Evolutionary conservation across 2,329 filamentous ascomycete genomes (phyloP).

Genomic region (Penicillium sp.): DNA sequence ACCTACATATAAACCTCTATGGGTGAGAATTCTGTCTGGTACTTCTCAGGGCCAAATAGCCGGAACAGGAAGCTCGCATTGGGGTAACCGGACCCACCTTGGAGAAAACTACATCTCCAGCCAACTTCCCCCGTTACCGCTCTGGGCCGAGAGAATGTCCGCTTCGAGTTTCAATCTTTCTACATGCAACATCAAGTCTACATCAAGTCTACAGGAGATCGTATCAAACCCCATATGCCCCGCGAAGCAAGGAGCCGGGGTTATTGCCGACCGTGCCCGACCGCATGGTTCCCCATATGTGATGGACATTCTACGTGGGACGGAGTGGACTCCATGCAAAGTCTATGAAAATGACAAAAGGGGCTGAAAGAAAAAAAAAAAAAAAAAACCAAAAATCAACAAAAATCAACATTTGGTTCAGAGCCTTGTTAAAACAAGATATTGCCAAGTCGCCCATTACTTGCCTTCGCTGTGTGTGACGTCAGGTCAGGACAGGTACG

Average conservation of each 20-base stretch:
- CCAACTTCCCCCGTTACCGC: constrained; percentile 14
- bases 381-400: not conserved
- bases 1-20: not conserved
- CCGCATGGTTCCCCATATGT: constrained; percentile 21
- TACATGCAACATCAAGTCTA: constrained; percentile 19
- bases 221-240: constrained; percentile 17
- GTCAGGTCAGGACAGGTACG: constrained; percentile 18
- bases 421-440: not conserved
- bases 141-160: constrained; percentile 30
- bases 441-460: constrained; percentile 5
- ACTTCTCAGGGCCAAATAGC: not conserved
- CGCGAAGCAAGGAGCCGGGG: constrained; percentile 30
- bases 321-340: not conserved
- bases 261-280: constrained; percentile 15
- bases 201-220: not conserved
- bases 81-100: constrained; percentile 23
- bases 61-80: constrained; percentile 20
- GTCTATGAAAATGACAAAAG: not conserved
- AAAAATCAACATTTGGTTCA: not conserved
- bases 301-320: not conserved
- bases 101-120: not conserved
- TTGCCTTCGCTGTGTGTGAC: constrained; percentile 17
- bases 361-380: not conserved
- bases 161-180: constrained; percentile 21
- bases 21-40: not conserved